A percentile compares a stretch with the other conserved stretches of the same genome.
These are phyloP conservation scores for Sideroxylon spinosum DNA, from an alignment of 179 eudicot species.

Conservation along the genomic window DNA sequence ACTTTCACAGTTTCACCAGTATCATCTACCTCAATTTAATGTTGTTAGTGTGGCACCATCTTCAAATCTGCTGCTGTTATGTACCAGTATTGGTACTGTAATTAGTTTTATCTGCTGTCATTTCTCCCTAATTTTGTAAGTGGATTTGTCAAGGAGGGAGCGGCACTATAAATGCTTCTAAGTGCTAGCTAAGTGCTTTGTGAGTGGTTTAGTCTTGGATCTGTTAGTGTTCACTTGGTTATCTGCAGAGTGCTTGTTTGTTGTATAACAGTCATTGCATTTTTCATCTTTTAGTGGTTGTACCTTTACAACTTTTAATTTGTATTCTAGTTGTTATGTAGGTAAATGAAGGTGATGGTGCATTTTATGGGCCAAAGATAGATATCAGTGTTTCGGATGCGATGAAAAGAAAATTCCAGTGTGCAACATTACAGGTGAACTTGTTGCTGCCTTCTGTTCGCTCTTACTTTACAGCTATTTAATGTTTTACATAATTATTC, in stretches of 20 bases:
- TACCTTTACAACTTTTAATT: background rate
- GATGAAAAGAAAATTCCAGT: constrained; percentile 85
- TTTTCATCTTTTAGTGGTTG: background rate
- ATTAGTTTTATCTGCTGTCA: constrained; percentile 1
- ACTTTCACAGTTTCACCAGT: background rate
- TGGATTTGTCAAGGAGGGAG: background rate
- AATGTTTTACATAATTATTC: too few species aligned
- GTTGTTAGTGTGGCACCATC: background rate
- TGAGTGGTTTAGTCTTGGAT: background rate
- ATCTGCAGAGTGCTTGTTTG: background rate
- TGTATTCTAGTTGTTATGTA: constrained; percentile 21
- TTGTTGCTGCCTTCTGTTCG: background rate
- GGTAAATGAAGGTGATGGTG: constrained; percentile 96
- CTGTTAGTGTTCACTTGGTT: constrained; percentile 4
- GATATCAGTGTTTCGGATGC: constrained; percentile 97
- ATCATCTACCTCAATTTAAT: background rate
- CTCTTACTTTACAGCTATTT: background rate
- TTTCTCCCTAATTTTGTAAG: background rate
- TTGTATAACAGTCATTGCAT: background rate
- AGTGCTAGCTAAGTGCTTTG: background rate
- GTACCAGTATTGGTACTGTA: background rate
- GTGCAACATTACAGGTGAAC: constrained; percentile 90
- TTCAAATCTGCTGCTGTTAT: background rate
- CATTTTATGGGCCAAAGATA: constrained; percentile 98
- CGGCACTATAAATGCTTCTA: background rate